Evolutionary conservation across 371 early-diverging fungal species (phyloP).

Genomic region (Rhizopus stolonifer): DNA sequence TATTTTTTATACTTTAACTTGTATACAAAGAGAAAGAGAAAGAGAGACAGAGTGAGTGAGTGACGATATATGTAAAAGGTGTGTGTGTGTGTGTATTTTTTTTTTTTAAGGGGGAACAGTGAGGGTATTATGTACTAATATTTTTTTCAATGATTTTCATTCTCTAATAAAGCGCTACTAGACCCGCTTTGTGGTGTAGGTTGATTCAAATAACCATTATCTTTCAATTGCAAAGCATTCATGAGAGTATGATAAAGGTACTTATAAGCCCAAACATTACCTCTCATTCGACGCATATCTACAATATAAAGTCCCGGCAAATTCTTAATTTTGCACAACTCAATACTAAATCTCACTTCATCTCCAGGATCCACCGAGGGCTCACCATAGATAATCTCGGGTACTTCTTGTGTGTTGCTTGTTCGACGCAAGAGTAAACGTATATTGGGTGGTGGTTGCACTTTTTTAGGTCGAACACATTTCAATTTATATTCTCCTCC

Average conservation of each 20-base stretch:
- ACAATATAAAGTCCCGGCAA: constrained; percentile 88
- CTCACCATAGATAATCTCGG: constrained; percentile 87
- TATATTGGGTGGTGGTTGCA: constrained; percentile 16
- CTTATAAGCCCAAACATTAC: constrained; percentile 94
- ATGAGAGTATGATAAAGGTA: constrained; percentile 77
- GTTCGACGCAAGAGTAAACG: constrained; percentile 39
- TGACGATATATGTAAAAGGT: neutral
- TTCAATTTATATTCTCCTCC: constrained; percentile 71
- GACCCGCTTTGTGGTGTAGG: neutral
- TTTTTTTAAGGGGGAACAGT: neutral
- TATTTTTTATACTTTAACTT: too few species aligned
- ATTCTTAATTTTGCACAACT: constrained; percentile 88
- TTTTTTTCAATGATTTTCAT: constrained; percentile 36
- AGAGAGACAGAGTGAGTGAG: too few species aligned
- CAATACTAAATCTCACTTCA: constrained; percentile 82
- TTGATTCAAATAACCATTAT: constrained; percentile 38
- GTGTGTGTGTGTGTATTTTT: neutral
- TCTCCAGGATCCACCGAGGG: constrained; percentile 81
- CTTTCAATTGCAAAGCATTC: constrained; percentile 56
- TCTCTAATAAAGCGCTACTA: constrained; percentile 51
- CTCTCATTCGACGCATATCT: constrained; percentile 86
- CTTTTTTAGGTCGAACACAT: constrained; percentile 58
- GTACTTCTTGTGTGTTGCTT: constrained; percentile 11
- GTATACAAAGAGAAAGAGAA: too few species aligned
- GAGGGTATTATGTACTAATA: too few species aligned